A percentile compares a stretch with the other conserved stretches of the same genome.
These are phyloP conservation scores for Lactarius sp. DNA, from an alignment of 768 basidiomycete genomes.

Conservation along the genomic window DNA sequence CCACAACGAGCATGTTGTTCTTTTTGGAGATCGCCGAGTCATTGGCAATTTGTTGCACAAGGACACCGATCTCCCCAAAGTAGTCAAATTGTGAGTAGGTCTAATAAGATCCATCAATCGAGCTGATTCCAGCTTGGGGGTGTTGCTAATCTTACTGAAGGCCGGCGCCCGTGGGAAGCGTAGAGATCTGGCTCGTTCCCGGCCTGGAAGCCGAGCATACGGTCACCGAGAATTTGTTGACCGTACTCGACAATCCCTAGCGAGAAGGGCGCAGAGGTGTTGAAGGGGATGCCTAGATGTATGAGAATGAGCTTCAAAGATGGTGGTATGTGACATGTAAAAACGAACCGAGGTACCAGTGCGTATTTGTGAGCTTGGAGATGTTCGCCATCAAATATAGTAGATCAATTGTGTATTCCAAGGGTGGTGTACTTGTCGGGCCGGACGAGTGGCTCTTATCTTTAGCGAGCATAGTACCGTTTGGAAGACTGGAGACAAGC, in stretches of 20 bases:
- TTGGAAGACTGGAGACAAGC: constrained; percentile 45
- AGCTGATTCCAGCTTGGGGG: not conserved
- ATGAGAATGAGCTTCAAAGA: not conserved
- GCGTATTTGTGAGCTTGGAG: constrained; percentile 49
- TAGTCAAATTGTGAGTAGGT: constrained; percentile 28
- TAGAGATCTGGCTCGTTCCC: constrained; percentile 84
- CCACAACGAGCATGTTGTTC: constrained; percentile 19
- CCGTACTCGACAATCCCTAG: constrained; percentile 52
- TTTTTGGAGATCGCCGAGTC: constrained; percentile 8
- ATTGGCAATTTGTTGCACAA: constrained; percentile 17
- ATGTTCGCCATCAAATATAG: constrained; percentile 62
- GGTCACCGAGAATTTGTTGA: constrained; percentile 56
- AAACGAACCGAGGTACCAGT: constrained; percentile 56
- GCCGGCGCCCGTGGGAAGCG: constrained; percentile 26
- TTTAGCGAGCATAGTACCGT: constrained; percentile 53
- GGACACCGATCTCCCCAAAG: constrained; percentile 33
- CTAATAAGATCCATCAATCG: not conserved
- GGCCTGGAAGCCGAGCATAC: constrained; percentile 60
- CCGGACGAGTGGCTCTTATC: constrained; percentile 33
- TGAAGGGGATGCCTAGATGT: constrained; percentile 54
- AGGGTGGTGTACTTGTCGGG: constrained; percentile 64
- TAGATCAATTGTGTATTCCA: constrained; percentile 58
- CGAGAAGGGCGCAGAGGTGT: constrained; percentile 50
- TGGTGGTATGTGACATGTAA: not conserved
- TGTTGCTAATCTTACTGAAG: constrained; percentile 10